A percentile compares a stretch with the other conserved stretches of the same genome.
These are phyloP conservation scores for Ceratocystis albifundus DNA, from an alignment of 2,329 filamentous ascomycete genomes.

Conservation along the genomic window DNA sequence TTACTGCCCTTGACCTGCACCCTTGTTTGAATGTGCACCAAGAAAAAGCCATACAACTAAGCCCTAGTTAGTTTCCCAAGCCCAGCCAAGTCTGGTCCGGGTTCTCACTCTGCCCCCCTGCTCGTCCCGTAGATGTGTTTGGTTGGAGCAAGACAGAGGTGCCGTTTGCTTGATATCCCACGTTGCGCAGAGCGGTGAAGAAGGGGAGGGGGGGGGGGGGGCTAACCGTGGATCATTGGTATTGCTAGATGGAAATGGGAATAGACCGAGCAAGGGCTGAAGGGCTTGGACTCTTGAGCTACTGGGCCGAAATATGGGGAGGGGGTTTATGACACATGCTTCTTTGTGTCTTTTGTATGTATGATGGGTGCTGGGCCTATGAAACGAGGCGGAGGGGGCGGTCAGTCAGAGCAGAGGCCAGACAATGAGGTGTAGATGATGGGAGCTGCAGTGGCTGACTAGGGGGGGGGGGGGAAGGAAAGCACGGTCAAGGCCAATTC, in stretches of 20 bases:
- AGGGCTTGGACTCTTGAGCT: not conserved
- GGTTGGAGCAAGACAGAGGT: not conserved
- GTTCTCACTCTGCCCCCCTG: not conserved
- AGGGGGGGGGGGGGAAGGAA: too few relatives aligned
- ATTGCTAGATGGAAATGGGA: not conserved
- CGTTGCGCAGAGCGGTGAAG: conserved; percentile 11
- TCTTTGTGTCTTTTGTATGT: not conserved
- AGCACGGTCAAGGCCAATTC: too few relatives aligned
- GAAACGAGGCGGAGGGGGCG: not conserved
- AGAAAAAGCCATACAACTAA: not conserved
- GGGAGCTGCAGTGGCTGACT: too few relatives aligned
- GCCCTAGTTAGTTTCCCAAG: not conserved
- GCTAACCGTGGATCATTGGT: not conserved
- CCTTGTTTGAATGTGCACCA: not conserved
- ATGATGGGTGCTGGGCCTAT: not conserved
- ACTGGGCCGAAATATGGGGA: not conserved
- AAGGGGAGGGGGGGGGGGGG: not conserved
- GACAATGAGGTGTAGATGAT: not conserved
- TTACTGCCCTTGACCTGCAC: not conserved
- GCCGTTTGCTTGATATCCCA: not conserved
- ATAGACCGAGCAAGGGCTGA: not conserved
- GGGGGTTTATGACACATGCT: not conserved
- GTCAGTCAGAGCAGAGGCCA: not conserved
- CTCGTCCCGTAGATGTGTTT: not conserved
- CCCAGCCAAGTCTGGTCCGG: too few relatives aligned